Base-by-base conservation (phyloP, 768 basidiomycete species). In the Boletus rex-veris region DNA sequence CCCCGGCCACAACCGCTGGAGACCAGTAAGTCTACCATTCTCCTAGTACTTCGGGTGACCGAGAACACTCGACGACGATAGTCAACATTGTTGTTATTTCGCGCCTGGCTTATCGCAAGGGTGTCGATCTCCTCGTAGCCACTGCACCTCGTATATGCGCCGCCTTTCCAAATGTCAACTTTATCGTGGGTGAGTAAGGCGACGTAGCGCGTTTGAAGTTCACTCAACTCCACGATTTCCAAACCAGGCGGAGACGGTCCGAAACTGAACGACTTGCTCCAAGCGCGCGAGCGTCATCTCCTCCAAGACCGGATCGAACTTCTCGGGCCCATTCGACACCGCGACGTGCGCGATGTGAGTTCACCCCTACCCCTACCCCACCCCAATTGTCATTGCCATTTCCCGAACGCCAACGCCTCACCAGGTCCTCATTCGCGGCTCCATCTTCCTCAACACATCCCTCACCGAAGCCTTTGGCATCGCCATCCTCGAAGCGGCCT, bases 391-490 rank as follows among this genome's bases (percentile, higher is more conserved):
- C 28, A 28, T 28, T 28, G 28, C 2, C 7, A 28, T 28, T 28
- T 28, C 7, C 28, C 28, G 28, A 41, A 18, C 21, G 7, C 14
- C 14, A 4, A 30, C 21, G 9, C 11, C 24, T n/a, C 18, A 0
- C 28, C 58, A 94, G 92, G 85, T 97, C n/a, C 80, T 99, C 11
- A 76, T 77, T 7, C 84, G 84, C 40, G 97, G 95, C 1, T 80
- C 90, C 12, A 94, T 99, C 55, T 99, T 88, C 72, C 77, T 99
- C 76, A 97, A 95, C 64, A 95, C 97, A 0, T 95, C 93, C 0
- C 79, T 98, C 24, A 98, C 96, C 1, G 97, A 98, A 68, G 83
- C 97, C 0, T 99, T 98, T 60, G 96, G 97, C 0, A 98, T 96
- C 59, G 91, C 90, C n/a, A 94, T 96, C 58, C 80, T 99, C 40